phyloP scores from a whole-genome alignment of 331 rosid genomes.

The Dryas integrifolia region DNA sequence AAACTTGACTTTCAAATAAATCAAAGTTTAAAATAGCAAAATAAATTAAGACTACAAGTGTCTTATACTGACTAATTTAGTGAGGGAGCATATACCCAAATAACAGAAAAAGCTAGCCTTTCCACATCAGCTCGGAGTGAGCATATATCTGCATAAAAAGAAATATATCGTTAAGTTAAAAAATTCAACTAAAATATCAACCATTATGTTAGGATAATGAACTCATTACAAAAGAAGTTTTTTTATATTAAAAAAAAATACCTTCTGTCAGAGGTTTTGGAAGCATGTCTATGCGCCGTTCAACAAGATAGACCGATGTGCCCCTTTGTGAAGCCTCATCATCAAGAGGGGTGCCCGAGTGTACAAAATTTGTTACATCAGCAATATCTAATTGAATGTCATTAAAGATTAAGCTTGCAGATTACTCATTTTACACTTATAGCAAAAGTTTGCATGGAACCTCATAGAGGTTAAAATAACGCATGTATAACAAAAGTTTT shows the following conservation, averaged over 20 bases:
- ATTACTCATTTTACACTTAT: neutral
- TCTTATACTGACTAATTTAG: conserved; percentile 22
- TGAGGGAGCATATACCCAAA: conserved; percentile 69
- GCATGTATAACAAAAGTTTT: neutral
- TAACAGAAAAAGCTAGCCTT: conserved; percentile 92
- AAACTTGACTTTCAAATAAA: neutral
- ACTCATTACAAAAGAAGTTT: neutral
- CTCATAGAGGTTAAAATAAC: neutral
- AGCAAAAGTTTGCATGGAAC: neutral
- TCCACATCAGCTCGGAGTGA: conserved; percentile 98
- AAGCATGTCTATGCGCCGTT: conserved; percentile 97
- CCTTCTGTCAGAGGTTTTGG: conserved; percentile 98
- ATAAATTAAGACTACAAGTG: conserved; percentile 14
- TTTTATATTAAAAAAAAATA: conserved; percentile 26
- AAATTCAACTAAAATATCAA: conserved; percentile 17
- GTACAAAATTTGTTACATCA: conserved; percentile 94
- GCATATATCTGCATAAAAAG: conserved; percentile 69
- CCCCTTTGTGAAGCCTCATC: conserved; percentile 97
- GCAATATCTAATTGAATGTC: conserved; percentile 71
- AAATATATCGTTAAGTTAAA: conserved; percentile 22
- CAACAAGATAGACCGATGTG: conserved; percentile 94
- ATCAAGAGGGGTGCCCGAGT: conserved; percentile 76
- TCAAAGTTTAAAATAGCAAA: conserved; percentile 3
- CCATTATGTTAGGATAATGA: neutral
- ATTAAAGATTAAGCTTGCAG: conserved; percentile 48